Conservation (phyloP, 208 protist genomes). For the Leptomonas pyrrhocoris region DNA sequence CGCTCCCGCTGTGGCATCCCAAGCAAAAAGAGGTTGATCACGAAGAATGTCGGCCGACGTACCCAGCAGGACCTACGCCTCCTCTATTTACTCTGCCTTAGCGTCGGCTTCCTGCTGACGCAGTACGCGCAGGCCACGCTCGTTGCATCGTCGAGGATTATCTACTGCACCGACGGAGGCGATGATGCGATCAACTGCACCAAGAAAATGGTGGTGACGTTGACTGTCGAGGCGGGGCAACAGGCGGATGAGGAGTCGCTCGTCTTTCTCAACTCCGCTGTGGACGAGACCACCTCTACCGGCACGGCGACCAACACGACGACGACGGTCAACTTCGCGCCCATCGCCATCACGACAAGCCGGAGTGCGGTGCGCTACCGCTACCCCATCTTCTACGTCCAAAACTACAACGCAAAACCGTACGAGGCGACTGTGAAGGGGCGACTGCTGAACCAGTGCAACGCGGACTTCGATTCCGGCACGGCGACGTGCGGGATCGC, state of each 20-base stretch:
- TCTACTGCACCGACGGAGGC: conserved; percentile 67
- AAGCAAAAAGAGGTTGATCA: neutral
- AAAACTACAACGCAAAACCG: conserved; percentile 87
- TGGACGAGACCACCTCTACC: conserved; percentile 45
- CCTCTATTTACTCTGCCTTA: conserved; percentile 2
- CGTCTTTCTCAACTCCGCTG: conserved; percentile 57
- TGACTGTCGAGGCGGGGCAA: conserved; percentile 75
- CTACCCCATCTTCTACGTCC: conserved; percentile 84
- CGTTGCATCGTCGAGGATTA: conserved; percentile 67
- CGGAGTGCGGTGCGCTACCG: conserved; percentile 71
- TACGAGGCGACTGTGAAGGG: conserved; percentile 69
- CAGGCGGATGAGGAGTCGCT: conserved; percentile 63
- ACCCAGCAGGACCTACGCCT: neutral
- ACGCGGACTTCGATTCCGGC: conserved; percentile 42
- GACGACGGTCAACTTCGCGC: conserved; percentile 49
- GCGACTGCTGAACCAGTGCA: conserved; percentile 60
- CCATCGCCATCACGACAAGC: conserved; percentile 64
- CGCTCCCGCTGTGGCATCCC: too few species aligned
- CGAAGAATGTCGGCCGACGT: too few species aligned
- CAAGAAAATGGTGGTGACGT: conserved; percentile 79
- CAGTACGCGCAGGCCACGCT: conserved; percentile 34
- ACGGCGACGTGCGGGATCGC: conserved; percentile 78
- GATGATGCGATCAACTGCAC: conserved; percentile 53
- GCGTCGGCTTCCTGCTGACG: neutral
- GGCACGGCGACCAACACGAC: conserved; percentile 20